Base-by-base conservation (phyloP, 2,329 filamentous ascomycete species). In the Zasmidium angulare region DNA sequence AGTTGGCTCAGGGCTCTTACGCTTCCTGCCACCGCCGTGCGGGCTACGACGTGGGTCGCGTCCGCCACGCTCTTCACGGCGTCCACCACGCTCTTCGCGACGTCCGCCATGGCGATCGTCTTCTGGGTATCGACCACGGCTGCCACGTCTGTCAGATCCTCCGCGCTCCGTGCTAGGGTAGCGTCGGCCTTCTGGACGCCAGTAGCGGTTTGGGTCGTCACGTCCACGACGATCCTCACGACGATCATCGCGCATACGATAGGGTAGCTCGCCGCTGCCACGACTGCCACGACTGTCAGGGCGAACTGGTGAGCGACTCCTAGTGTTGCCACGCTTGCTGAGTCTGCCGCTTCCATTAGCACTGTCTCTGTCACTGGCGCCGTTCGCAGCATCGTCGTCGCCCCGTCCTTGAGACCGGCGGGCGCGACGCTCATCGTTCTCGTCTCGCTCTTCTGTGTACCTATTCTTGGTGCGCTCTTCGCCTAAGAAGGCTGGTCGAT, bases 1-100 rank as follows among this genome's bases (percentile, higher is more conserved):
- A 70, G 90, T 96, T 61, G 90, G 86, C 72, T 90, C 87, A 24
- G 91, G 89, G 74, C 75, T 74, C 70, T 58, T 72, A 66, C 61
- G 74, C 67, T 63, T 74, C 61, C 69, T 78, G 77, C 60, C 82
- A 80, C 68, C 82, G 56, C 80, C 77, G 54, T 74, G 73, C 50
- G 73, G 72, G 48, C 73, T 69, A 20, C 75, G 72, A 62, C 64
- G 83, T 65, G 81, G 80, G 58, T 82, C 80, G 60, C 68, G 63
- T 36, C 68, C 89, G 91, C 89, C 87, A 58, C 86, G 68, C 20
- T 59, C 56, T 29, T 53, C 46, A 47, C 50, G 53, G 22, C 51
- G 49, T 57, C 61, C 54, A 74, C 84, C 91, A 72, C 58, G 46
- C 31, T 92, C 89, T 64, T 89, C 89, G 68, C 49, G 50, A 17